Base-by-base conservation (phyloP, 2,329 filamentous ascomycete species). In the Ceratocystis huliohia region DNA sequence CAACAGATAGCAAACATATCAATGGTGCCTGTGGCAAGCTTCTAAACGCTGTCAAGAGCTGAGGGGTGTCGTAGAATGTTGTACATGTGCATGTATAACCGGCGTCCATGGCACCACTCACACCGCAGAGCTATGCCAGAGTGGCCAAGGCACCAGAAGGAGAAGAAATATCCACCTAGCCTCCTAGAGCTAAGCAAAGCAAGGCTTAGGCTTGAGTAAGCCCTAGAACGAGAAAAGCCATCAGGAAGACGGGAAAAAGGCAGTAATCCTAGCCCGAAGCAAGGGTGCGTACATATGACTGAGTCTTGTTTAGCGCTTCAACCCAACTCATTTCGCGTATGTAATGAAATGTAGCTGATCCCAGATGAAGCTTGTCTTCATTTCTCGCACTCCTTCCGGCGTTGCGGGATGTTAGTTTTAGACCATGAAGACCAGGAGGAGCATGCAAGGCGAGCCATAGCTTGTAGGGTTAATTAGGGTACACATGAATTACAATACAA, bases 1-100 rank as follows among this genome's bases (percentile, higher is more conserved):
- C 10, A 37, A 13, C 10, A 10, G 33, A 6, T 37, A 37, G n/a
- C 45, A 48, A 17, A 48, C 45, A 48, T 48, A 48, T 13, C 5
- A 48, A 20, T 22, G 46, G 46, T 50, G 22, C 46, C 22, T 50
- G 25, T 33, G 30, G 22, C 22, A 15, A 22, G 20, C 25, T 33
- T 57, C 17, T 30, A 30, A 30, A 30, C 7, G 8, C 10, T 30
- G 53, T 17, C 10, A 30, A 30, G 5, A 57, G 53, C 53, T 15
- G 53, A 30, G 25, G 33, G 20, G 6, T 17, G 53, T 28, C 25
- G 22, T 57, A 30, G 25, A 57, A 28, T 17, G 53, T 25, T 41
- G 20, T 48, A n/a, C 30, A 46, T 33, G 44, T 50, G 17, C 46
- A 30, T 22, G 15, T 17, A 66, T 63, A 64, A 25, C 33, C 46